A percentile compares a stretch with the other conserved stretches of the same genome.
Evolutionary conservation across 2,329 filamentous ascomycete species (phyloP).

Genomic region (Domatiomyces globalis): DNA sequence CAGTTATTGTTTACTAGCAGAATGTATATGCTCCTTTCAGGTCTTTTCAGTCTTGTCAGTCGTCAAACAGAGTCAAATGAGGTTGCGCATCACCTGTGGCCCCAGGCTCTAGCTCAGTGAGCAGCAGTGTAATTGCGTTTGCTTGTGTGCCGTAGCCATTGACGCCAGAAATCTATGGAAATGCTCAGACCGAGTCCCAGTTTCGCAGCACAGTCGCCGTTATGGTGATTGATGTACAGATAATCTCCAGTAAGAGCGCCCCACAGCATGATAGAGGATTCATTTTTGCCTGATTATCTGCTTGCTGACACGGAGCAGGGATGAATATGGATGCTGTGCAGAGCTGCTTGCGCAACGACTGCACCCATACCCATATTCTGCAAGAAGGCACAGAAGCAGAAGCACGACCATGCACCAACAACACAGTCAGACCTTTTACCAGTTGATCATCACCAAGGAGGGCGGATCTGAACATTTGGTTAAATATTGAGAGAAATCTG

Average conservation of each 20-base stretch:
- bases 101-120: not conserved
- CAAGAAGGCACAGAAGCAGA: not conserved
- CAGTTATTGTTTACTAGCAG: not conserved
- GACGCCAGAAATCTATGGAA: constrained; percentile 5
- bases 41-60: not conserved
- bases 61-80: not conserved
- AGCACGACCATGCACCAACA: not conserved
- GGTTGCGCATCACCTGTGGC: not conserved
- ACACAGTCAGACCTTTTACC: constrained; percentile 20
- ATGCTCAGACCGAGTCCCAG: constrained; percentile 10
- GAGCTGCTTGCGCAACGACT: too few relatives aligned
- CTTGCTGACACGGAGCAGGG: constrained; percentile 1
- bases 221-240: constrained; percentile 14
- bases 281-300: constrained; percentile 8
- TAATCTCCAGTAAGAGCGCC: constrained; percentile 4
- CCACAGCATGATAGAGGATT: constrained; percentile 1
- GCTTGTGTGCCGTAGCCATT: constrained; percentile 16
- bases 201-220: constrained; percentile 10
- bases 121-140: not conserved
- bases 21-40: not conserved
- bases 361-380: not conserved
- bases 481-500: not conserved
- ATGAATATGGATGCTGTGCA: not conserved
- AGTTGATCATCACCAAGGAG: constrained; percentile 16
- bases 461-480: not conserved